Evolutionary conservation across 2,329 filamentous ascomycete genomes (phyloP).

Genomic region (Phoma sp.): DNA sequence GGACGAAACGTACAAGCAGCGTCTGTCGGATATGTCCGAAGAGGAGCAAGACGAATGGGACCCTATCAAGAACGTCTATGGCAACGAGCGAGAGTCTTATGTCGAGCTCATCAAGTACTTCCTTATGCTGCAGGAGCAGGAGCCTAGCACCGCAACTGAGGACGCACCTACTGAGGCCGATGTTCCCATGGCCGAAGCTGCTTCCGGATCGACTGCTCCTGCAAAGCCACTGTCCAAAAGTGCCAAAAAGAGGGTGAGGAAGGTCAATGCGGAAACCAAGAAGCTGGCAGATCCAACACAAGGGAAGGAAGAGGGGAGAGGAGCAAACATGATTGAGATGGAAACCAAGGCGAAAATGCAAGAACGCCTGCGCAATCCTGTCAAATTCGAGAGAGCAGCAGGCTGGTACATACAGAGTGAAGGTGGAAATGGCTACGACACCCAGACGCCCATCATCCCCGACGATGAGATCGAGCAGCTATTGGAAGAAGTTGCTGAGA

Average conservation of each 20-base stretch:
- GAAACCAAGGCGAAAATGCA: constrained; percentile 54
- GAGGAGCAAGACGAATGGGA: constrained; percentile 55
- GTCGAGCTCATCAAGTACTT: constrained; percentile 57
- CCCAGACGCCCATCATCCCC: constrained; percentile 50
- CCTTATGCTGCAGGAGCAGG: constrained; percentile 50
- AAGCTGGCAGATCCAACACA: constrained; percentile 25
- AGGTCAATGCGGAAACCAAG: constrained; percentile 33
- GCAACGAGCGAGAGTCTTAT: constrained; percentile 55
- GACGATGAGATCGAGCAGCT: constrained; percentile 55
- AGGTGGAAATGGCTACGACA: constrained; percentile 36
- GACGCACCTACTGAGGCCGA: constrained; percentile 1
- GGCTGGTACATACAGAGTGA: constrained; percentile 48
- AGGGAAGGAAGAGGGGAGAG: constrained; percentile 25
- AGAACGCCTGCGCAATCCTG: constrained; percentile 51
- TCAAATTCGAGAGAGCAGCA: constrained; percentile 42
- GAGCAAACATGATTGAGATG: constrained; percentile 51
- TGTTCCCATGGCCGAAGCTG: background rate
- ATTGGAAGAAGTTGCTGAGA: constrained; percentile 56
- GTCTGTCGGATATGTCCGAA: constrained; percentile 48
- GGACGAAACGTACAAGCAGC: constrained; percentile 53
- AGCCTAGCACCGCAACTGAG: background rate
- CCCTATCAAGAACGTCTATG: constrained; percentile 57
- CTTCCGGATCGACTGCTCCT: constrained; percentile 2
- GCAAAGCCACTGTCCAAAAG: constrained; percentile 32
- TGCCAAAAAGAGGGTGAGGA: constrained; percentile 47